Evolutionary conservation across 108 stramenopile species (phyloP), one percentile per base, ranked within the genome.

Genomic region (Mayamaea pseudoterrestris): DNA sequence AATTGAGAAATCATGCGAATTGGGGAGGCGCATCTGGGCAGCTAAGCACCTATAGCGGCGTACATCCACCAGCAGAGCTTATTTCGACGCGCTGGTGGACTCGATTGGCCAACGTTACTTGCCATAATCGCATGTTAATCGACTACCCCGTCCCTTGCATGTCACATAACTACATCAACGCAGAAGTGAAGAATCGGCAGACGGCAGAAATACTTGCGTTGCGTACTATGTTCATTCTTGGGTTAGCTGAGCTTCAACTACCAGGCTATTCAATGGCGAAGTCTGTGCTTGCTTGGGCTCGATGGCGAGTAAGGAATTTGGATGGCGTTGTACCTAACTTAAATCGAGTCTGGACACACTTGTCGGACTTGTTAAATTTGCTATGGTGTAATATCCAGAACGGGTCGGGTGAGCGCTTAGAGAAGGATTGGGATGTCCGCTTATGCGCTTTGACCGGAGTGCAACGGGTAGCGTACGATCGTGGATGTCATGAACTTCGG

Each of bases 391-490:
- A 5, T 4, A 27, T 45, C 7, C n/a, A 13, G 17, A 27, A 45
- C 24, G 21, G 8, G n/a, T 3, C 13, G 8, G 44, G 5, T 4
- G 28, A 4, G 28, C 44, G 13, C n/a, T 13, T 5, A 24, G 26
- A 13, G 32, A 13, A 17, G 1, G 14, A 45, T 2, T 77, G 75
- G 76, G 65, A 79, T 27, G 16, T 70, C 11, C 62, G 57, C 20
- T 27, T 31, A 6, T 83, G 78, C 35, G 30, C 50, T 16, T 60
- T 80, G 52, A 21, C 61, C 21, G 29, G 25, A 6, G 8, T 32
- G 11, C 82, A 83, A 31, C 55, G 62, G 21, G 13, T 16, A 30
- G 62, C 55, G 4, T 84, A 84, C 51, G 59, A 70, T n/a, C 41
- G 36, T 17, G 69, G 66, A 22, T 78, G 76, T 47, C 24, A 30